Percentiles rank a stretch among this genome's conserved stretches.
Evolutionary conservation across 169 alveolate species (phyloP).

Genomic region (Eimeria maxima): DNA sequence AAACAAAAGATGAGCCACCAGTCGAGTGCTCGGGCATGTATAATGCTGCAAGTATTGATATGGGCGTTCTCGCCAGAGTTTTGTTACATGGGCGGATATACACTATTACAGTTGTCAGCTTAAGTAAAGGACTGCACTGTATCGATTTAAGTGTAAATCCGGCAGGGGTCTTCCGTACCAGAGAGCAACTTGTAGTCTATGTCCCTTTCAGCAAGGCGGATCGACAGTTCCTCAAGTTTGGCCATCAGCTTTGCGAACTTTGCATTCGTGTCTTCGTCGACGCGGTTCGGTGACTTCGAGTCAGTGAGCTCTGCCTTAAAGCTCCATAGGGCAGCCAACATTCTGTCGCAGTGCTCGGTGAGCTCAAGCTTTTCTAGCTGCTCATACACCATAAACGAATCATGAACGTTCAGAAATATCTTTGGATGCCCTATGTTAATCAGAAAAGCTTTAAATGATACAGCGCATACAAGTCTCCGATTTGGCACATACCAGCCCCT

Average conservation of each 20-base stretch:
- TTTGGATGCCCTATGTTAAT: background rate
- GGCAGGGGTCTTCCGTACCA: background rate
- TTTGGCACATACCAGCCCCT: constrained; percentile 82
- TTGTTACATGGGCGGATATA: background rate
- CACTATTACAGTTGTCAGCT: too few species aligned
- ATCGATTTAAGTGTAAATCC: too few species aligned
- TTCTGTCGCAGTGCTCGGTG: constrained; percentile 87
- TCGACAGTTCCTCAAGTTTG: constrained; percentile 88
- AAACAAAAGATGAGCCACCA: background rate
- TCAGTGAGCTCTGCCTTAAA: constrained; percentile 87
- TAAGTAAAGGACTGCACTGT: too few species aligned
- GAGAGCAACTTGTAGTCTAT: constrained; percentile 88
- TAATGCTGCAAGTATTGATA: background rate
- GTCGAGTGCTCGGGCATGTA: background rate
- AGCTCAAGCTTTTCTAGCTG: constrained; percentile 88
- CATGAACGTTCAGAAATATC: background rate
- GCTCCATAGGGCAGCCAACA: constrained; percentile 85
- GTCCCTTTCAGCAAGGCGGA: constrained; percentile 85
- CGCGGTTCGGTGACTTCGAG: constrained; percentile 82
- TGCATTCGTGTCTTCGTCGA: constrained; percentile 87
- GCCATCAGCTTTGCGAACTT: constrained; percentile 89
- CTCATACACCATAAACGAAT: background rate
- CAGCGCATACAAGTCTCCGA: background rate
- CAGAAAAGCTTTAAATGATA: background rate
- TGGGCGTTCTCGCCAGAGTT: background rate